Percentiles rank a stretch among this genome's conserved stretches.
Evolutionary conservation across 371 early-diverging fungal species (phyloP).

Genomic region (Rhizopus delemar): DNA sequence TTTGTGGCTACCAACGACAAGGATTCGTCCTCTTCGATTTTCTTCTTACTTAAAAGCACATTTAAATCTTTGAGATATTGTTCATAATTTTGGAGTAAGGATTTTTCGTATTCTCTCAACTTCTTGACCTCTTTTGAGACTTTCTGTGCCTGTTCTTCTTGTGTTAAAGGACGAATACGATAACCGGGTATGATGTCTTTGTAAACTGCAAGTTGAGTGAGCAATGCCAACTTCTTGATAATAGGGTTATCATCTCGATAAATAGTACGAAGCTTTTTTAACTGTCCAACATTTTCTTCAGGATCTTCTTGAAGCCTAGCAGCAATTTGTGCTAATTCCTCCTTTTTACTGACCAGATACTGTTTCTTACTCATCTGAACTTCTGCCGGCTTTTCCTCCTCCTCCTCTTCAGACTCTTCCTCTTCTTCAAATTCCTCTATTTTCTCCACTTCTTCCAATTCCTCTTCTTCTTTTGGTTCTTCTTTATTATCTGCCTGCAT

Average conservation of each 20-base stretch:
- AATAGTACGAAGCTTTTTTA: slow-evolving; percentile 66
- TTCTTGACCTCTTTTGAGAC: slow-evolving; percentile 90
- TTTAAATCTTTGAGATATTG: slow-evolving; percentile 74
- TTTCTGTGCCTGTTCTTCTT: slow-evolving; percentile 69
- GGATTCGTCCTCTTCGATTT: slow-evolving; percentile 46
- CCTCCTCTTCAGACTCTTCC: slow-evolving; percentile 28
- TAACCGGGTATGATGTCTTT: slow-evolving; percentile 95
- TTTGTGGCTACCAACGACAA: slow-evolving; percentile 62
- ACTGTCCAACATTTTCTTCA: slow-evolving; percentile 64
- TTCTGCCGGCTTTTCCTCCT: slow-evolving; percentile 24
- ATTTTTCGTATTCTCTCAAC: slow-evolving; percentile 83
- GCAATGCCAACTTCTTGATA: slow-evolving; percentile 72
- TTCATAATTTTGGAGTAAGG: slow-evolving; percentile 80
- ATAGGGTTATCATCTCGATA: slow-evolving; percentile 56
- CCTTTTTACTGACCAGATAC: slow-evolving; percentile 68
- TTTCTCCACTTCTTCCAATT: slow-evolving; percentile 16
- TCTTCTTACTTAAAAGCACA: slow-evolving; percentile 28
- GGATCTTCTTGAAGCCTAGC: slow-evolving; percentile 78
- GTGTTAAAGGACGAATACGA: slow-evolving; percentile 86
- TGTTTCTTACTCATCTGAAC: slow-evolving; percentile 49
- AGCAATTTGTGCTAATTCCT: slow-evolving; percentile 77
- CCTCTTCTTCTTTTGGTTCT: slow-evolving; percentile 24
- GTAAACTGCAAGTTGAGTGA: slow-evolving; percentile 89
- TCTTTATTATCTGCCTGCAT: slow-evolving; percentile 31
- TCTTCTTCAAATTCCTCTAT: slow-evolving; percentile 19